Evolutionary conservation across 345 rosid genomes (phyloP).

Genomic region (Gossypium arboreum): DNA sequence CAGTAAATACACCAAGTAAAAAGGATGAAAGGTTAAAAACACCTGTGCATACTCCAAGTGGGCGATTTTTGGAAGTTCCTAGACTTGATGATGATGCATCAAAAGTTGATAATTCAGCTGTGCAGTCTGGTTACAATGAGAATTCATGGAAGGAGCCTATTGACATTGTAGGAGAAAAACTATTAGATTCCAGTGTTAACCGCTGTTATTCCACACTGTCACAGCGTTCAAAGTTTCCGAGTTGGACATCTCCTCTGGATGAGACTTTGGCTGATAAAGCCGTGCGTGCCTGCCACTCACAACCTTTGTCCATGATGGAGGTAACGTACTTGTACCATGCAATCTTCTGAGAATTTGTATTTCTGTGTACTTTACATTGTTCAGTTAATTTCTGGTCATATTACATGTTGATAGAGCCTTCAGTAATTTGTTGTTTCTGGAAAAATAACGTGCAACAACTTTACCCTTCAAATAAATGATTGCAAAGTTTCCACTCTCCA

Average conservation of each 20-base stretch:
- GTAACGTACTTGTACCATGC: conserved; percentile 32
- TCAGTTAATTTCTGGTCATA: not conserved
- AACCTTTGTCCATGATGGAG: conserved; percentile 71
- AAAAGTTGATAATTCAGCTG: conserved; percentile 37
- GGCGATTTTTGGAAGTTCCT: conserved; percentile 36
- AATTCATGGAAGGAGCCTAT: conserved; percentile 32
- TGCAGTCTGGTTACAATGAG: conserved; percentile 35
- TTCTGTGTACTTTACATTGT: not conserved
- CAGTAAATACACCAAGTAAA: conserved; percentile 31
- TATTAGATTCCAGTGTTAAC: conserved; percentile 48
- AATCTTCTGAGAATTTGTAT: conserved; percentile 1
- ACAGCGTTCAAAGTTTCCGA: conserved; percentile 49
- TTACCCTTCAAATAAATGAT: not conserved
- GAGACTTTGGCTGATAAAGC: conserved; percentile 53
- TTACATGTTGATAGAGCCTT: conserved; percentile 2
- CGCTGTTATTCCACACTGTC: conserved; percentile 86
- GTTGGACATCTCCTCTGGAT: conserved; percentile 46
- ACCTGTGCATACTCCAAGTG: conserved; percentile 12
- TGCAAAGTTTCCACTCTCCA: not conserved
- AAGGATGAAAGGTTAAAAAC: not conserved
- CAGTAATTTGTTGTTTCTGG: not conserved
- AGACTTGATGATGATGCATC: conserved; percentile 32
- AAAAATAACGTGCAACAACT: not conserved
- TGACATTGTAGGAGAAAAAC: conserved; percentile 36
- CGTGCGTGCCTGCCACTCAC: conserved; percentile 76